Conservation (phyloP, 2,329 filamentous ascomycete species). For the Parastagonospora avenae region DNA sequence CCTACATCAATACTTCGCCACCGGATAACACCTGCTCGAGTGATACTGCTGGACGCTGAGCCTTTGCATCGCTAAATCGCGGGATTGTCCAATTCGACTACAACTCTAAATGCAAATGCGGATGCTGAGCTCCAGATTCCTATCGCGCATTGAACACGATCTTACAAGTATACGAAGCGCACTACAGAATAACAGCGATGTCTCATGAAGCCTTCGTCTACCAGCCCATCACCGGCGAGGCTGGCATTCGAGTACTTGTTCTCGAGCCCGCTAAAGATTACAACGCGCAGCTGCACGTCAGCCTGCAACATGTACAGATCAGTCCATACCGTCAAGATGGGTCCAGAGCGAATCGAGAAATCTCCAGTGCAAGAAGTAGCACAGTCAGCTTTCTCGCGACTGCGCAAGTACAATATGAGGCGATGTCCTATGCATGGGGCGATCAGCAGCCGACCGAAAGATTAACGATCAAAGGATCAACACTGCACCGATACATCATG, state of each 20-base stretch:
- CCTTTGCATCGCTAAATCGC: too few relatives aligned
- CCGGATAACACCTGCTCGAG: too few relatives aligned
- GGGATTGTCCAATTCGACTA: too few relatives aligned
- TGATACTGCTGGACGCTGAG: too few relatives aligned
- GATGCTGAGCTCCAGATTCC: too few relatives aligned
- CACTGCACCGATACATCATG: background rate
- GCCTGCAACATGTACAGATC: background rate
- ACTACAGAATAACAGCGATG: background rate
- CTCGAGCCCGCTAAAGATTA: background rate
- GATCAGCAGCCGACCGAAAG: background rate
- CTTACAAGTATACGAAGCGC: too few relatives aligned
- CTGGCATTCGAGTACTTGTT: background rate
- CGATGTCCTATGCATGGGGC: constrained; percentile 3
- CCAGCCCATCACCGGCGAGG: background rate
- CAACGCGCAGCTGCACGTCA: background rate
- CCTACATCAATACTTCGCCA: too few relatives aligned
- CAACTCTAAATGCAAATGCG: too few relatives aligned
- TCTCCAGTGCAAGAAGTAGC: background rate
- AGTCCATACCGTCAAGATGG: background rate
- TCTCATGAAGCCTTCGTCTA: background rate
- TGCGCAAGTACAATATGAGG: background rate
- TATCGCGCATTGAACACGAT: too few relatives aligned
- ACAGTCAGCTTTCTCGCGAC: background rate
- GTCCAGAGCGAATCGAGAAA: background rate
- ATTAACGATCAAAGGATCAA: background rate